Percentiles rank a stretch among this genome's conserved stretches.
These are phyloP conservation scores for Didymella segeticola DNA, from an alignment of 2,329 filamentous ascomycete genomes.

Conservation along the genomic window DNA sequence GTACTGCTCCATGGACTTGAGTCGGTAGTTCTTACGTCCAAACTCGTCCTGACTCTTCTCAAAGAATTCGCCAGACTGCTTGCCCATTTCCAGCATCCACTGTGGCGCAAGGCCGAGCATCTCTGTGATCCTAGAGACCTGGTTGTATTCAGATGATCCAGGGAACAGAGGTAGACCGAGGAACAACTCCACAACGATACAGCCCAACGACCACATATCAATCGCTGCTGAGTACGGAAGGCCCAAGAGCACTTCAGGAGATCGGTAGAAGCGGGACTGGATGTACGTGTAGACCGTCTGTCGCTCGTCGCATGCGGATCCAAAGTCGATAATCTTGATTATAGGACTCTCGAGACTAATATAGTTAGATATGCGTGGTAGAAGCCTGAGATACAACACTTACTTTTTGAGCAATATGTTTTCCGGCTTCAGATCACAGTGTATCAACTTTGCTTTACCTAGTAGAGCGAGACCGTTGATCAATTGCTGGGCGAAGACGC, in stretches of 20 bases:
- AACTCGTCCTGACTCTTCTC: conserved; percentile 93
- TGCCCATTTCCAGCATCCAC: conserved; percentile 99
- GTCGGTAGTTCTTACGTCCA: conserved; percentile 84
- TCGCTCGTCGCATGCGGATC: conserved; percentile 95
- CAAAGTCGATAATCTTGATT: conserved; percentile 99
- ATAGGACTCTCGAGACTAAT: conserved; percentile 89
- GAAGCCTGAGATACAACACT: conserved; percentile 31
- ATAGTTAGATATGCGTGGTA: conserved; percentile 16
- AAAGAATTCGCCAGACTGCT: conserved; percentile 96
- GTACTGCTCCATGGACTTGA: conserved; percentile 98
- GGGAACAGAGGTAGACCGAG: conserved; percentile 93
- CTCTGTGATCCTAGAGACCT: conserved; percentile 94
- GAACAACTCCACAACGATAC: conserved; percentile 97
- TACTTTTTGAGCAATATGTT: conserved; percentile 96
- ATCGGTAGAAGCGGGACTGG: conserved; percentile 96
- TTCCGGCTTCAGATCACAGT: conserved; percentile 97
- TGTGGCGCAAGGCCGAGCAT: conserved; percentile 96
- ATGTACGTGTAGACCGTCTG: conserved; percentile 99
- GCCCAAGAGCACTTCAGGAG: conserved; percentile 93
- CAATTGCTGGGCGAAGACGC: conserved; percentile 96
- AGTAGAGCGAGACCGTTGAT: conserved; percentile 89
- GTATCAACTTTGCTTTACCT: conserved; percentile 95
- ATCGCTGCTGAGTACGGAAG: conserved; percentile 97
- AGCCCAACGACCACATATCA: conserved; percentile 99
- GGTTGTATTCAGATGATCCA: conserved; percentile 97